Percentiles rank a stretch among this genome's conserved stretches.
Evolutionary conservation across 257 asterid species (phyloP).

Genomic region (Jacaranda copaia): DNA sequence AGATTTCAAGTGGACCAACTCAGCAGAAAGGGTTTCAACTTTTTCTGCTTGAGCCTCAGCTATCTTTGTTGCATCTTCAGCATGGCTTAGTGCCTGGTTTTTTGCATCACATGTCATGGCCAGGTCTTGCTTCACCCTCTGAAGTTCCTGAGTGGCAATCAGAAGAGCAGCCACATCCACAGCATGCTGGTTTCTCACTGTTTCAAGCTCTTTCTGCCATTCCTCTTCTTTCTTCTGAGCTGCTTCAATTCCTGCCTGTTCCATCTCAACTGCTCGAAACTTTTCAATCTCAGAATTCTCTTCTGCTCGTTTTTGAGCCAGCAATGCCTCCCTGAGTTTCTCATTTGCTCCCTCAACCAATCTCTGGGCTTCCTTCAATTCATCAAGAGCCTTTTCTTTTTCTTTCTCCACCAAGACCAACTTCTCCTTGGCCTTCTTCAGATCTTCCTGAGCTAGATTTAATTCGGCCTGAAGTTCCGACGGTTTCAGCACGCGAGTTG

Average conservation of each 20-base stretch:
- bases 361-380: slow-evolving; percentile 74
- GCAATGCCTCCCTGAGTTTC: slow-evolving; percentile 86
- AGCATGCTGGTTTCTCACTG: slow-evolving; percentile 77
- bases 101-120: slow-evolving; percentile 71
- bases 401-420: slow-evolving; percentile 75
- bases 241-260: slow-evolving; percentile 89
- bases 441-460: slow-evolving; percentile 74
- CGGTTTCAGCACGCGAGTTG: slow-evolving; percentile 61
- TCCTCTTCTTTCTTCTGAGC: slow-evolving; percentile 85
- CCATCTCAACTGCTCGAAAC: slow-evolving; percentile 89
- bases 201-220: slow-evolving; percentile 80
- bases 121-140: slow-evolving; percentile 76
- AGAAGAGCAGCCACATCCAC: slow-evolving; percentile 76
- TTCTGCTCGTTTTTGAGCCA: slow-evolving; percentile 86
- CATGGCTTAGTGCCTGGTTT: slow-evolving; percentile 77
- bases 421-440: slow-evolving; percentile 82
- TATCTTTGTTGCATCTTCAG: slow-evolving; percentile 77
- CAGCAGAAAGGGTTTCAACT: slow-evolving; percentile 78
- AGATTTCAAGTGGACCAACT: slow-evolving; percentile 72
- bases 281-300: slow-evolving; percentile 87
- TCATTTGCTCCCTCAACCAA: slow-evolving; percentile 78
- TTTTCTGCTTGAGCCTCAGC: slow-evolving; percentile 76
- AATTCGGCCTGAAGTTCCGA: slow-evolving; percentile 75
- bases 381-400: slow-evolving; percentile 73
- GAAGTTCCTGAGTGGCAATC: slow-evolving; percentile 75